phyloP scores from a whole-genome alignment of 1,139 yeast species.

The Insectozyma bohioensis region DNA sequence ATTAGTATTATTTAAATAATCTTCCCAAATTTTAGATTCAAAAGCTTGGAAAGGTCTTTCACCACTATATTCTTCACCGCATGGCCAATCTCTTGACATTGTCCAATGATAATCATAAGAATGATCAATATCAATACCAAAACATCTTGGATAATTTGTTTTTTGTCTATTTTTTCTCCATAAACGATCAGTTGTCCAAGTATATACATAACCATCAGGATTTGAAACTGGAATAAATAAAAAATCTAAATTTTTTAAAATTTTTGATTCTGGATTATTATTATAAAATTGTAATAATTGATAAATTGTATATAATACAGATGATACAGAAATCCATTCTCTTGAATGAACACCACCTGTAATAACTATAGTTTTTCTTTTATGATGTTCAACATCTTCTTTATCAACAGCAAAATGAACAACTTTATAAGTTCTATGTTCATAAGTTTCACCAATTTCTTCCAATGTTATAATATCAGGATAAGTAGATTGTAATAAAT shows the following conservation, averaged over 20 bases:
- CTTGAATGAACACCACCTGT: constrained; percentile 89
- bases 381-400: constrained; percentile 41
- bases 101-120: constrained; percentile 79
- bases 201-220: constrained; percentile 86
- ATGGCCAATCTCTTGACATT: constrained; percentile 63
- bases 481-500: constrained; percentile 49
- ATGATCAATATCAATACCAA: constrained; percentile 85
- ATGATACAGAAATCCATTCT: constrained; percentile 82
- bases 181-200: constrained; percentile 77
- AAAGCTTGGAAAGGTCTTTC: constrained; percentile 72
- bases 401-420: constrained; percentile 56
- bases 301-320: constrained; percentile 63
- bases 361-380: constrained; percentile 68
- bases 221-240: constrained; percentile 79
- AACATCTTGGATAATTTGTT: constrained; percentile 64
- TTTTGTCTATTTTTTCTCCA: constrained; percentile 91
- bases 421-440: constrained; percentile 68
- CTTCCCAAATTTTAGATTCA: constrained; percentile 66
- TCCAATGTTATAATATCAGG: constrained; percentile 62
- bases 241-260: constrained; percentile 56
- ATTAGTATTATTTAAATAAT: constrained; percentile 61
- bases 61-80: constrained; percentile 84
- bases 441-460: constrained; percentile 71
- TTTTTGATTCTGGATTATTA: constrained; percentile 35
- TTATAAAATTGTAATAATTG: constrained; percentile 54